A percentile compares a stretch with the other conserved stretches of the same genome.
Conservation (phyloP, 2,329 filamentous ascomycete genomes). For the Penicillium sp. region DNA sequence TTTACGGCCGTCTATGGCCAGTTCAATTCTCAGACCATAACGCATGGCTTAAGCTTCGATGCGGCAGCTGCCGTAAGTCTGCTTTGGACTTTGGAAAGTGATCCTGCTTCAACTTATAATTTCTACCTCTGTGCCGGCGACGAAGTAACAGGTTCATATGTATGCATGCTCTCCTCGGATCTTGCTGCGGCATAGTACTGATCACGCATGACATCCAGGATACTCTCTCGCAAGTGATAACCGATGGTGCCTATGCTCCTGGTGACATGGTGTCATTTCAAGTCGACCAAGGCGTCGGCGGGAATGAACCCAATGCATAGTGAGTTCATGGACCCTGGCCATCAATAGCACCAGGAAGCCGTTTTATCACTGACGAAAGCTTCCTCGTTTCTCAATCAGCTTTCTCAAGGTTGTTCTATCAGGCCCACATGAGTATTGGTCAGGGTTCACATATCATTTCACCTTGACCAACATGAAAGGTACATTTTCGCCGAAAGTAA, state of each 20-base stretch:
- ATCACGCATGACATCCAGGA: slow-evolving; percentile 32
- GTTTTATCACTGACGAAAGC: neutral
- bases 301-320: slow-evolving; percentile 54
- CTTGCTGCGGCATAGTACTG: neutral
- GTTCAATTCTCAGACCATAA: slow-evolving; percentile 46
- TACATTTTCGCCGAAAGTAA: slow-evolving; percentile 47
- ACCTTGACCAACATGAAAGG: slow-evolving; percentile 63
- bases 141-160: slow-evolving; percentile 49
- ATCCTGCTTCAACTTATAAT: slow-evolving; percentile 44
- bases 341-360: neutral
- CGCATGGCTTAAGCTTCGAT: slow-evolving; percentile 47
- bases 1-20: slow-evolving; percentile 37
- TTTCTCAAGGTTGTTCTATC: slow-evolving; percentile 59
- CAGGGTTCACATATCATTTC: slow-evolving; percentile 61
- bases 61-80: slow-evolving; percentile 49
- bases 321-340: slow-evolving; percentile 32
- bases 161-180: slow-evolving; percentile 27
- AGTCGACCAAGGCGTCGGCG: slow-evolving; percentile 45
- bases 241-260: slow-evolving; percentile 35
- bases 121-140: slow-evolving; percentile 61
- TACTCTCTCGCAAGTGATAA: slow-evolving; percentile 41
- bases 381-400: slow-evolving; percentile 33
- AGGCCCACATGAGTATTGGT: slow-evolving; percentile 46
- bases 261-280: slow-evolving; percentile 46
- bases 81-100: slow-evolving; percentile 19